phyloP scores from a whole-genome alignment of 2,329 filamentous ascomycete species.

The Fusarium equiseti region DNA sequence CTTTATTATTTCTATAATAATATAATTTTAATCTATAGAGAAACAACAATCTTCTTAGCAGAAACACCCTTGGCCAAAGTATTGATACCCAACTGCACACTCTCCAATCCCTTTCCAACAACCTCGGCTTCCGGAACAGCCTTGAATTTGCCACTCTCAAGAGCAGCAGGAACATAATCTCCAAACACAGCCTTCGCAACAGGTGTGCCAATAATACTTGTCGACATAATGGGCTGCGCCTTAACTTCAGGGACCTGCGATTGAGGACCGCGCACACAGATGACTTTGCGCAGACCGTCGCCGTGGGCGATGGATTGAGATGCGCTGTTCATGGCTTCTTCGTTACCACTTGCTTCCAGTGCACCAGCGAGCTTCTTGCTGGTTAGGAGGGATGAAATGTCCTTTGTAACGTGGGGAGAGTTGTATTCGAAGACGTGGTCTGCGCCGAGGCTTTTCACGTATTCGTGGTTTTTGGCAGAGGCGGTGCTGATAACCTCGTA shows the following conservation, averaged over 20 bases:
- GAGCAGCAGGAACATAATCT: conserved; percentile 26
- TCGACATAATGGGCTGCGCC: conserved; percentile 12
- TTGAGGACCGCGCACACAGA: conserved; percentile 17
- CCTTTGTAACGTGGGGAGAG: conserved; percentile 36
- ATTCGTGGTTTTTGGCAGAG: conserved; percentile 58
- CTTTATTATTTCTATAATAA: background rate
- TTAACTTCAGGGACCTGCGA: background rate
- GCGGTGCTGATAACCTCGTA: conserved; percentile 60
- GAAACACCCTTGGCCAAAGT: conserved; percentile 30
- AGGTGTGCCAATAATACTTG: conserved; percentile 21
- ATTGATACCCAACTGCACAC: conserved; percentile 21
- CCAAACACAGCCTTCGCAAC: conserved; percentile 30
- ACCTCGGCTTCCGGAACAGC: conserved; percentile 24
- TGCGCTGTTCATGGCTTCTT: conserved; percentile 4
- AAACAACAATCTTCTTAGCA: conserved; percentile 32
- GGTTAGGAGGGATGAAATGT: conserved; percentile 21
- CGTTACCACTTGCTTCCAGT: conserved; percentile 22
- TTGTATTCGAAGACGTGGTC: conserved; percentile 60
- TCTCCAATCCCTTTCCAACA: conserved; percentile 24
- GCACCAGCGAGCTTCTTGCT: conserved; percentile 18
- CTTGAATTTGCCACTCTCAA: conserved; percentile 23
- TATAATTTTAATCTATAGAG: background rate
- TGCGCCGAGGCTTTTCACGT: conserved; percentile 59
- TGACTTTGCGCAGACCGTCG: conserved; percentile 22
- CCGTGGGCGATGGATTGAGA: conserved; percentile 21